phyloP scores from a whole-genome alignment of 225 moss, liverwort and hornwort species.

The Polytrichum commune region DNA sequence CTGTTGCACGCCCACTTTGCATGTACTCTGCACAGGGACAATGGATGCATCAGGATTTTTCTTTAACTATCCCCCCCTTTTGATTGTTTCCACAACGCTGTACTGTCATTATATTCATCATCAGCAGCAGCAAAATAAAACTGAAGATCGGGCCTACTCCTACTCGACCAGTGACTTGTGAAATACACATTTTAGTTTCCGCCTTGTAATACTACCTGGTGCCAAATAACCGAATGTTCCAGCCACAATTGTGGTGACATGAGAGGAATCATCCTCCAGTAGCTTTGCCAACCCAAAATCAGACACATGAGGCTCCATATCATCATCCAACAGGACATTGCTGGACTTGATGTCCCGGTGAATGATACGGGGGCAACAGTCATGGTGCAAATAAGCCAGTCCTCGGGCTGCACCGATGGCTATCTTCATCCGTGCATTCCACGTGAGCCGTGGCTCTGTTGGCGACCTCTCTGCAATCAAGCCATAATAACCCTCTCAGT shows the following conservation, averaged over 20 bases:
- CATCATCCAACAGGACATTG: slow-evolving; percentile 58
- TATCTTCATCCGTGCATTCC: slow-evolving; percentile 41
- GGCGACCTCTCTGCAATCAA: slow-evolving; percentile 55
- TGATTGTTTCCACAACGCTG: no score
- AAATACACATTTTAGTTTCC: neutral
- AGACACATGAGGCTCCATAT: slow-evolving; percentile 57
- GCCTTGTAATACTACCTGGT: slow-evolving; percentile 46
- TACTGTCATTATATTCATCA: no score
- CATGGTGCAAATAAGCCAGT: slow-evolving; percentile 65
- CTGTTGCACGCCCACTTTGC: slow-evolving; percentile 51
- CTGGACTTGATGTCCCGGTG: slow-evolving; percentile 61
- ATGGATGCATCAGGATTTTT: slow-evolving; percentile 2
- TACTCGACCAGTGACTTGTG: neutral
- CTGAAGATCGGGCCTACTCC: no score
- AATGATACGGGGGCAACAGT: slow-evolving; percentile 59
- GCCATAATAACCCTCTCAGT: no score
- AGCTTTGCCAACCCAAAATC: slow-evolving; percentile 69
- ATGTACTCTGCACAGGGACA: slow-evolving; percentile 32
- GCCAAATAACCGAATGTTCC: slow-evolving; percentile 92
- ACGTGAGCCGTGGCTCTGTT: slow-evolving; percentile 35
- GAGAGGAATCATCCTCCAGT: slow-evolving; percentile 59
- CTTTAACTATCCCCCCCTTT: neutral
- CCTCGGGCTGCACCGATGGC: slow-evolving; percentile 56
- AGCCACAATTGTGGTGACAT: slow-evolving; percentile 81
- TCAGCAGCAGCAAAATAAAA: no score